Evolutionary conservation across 1,284 basidiomycete genomes (phyloP).

Genomic region (Boletellus sp.): DNA sequence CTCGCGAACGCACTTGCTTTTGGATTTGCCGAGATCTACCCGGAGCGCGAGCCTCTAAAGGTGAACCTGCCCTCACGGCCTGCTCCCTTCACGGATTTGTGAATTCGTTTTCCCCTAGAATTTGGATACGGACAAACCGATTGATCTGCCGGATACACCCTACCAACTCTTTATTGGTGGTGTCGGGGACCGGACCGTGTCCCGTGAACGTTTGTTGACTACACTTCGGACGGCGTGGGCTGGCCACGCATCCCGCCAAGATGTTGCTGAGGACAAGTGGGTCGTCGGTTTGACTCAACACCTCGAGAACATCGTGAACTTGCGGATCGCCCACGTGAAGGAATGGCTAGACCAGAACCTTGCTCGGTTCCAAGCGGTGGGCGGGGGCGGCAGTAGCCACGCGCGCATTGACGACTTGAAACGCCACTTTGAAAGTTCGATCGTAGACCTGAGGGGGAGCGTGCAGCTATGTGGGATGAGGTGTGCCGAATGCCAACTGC

Average conservation of each 20-base stretch:
- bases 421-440: conserved; percentile 40
- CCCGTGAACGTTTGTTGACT: conserved; percentile 32
- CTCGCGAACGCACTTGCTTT: conserved; percentile 45
- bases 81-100: fast-evolving
- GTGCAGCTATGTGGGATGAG: conserved; percentile 47
- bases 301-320: conserved; percentile 38
- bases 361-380: conserved; percentile 39
- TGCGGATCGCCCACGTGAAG: conserved; percentile 44
- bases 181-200: conserved; percentile 11
- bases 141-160: conserved; percentile 37
- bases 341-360: conserved; percentile 51
- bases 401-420: conserved; percentile 46
- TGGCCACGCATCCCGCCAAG: conserved; percentile 28
- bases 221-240: conserved; percentile 36
- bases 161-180: conserved; percentile 38
- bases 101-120: conserved; percentile 34
- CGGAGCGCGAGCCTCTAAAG: conserved; percentile 47
- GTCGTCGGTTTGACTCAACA: conserved; percentile 33
- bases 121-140: conserved; percentile 42
- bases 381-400: conserved; percentile 20
- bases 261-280: conserved; percentile 41
- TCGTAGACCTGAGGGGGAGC: conserved; percentile 43
- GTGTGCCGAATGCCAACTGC: conserved; percentile 46
- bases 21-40: conserved; percentile 45
- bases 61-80: conserved; percentile 23